Conservation (phyloP, 1,139 yeast species). For the Geotrichum reessii region DNA sequence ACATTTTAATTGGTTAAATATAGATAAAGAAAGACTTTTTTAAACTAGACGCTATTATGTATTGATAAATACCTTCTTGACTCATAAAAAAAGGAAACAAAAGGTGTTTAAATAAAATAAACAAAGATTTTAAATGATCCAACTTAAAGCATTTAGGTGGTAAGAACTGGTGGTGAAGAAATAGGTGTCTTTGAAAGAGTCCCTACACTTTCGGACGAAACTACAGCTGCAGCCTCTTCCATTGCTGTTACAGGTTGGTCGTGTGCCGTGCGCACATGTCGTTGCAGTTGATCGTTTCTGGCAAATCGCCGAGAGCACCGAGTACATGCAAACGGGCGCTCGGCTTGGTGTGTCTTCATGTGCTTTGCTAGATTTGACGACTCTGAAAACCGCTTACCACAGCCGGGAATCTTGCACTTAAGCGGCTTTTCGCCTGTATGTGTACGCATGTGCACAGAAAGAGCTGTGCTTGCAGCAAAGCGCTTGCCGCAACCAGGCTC, state of each 20-base stretch:
- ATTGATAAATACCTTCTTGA: neutral
- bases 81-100: neutral
- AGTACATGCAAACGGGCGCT: conserved; percentile 26
- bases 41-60: neutral
- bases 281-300: conserved; percentile 33
- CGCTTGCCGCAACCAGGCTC: conserved; percentile 58
- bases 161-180: neutral
- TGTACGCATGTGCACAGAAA: conserved; percentile 63
- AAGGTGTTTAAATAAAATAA: no score
- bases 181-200: neutral
- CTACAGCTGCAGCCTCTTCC: neutral
- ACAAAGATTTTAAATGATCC: no score
- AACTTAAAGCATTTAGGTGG: neutral
- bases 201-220: neutral
- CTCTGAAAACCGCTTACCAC: conserved; percentile 82
- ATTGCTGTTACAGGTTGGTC: neutral
- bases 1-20: neutral
- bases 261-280: conserved; percentile 26
- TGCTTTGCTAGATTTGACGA: conserved; percentile 86
- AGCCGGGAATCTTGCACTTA: conserved; percentile 69
- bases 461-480: conserved; percentile 55
- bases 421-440: conserved; percentile 94
- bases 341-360: conserved; percentile 46
- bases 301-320: conserved; percentile 32
- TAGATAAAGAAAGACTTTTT: neutral